phyloP scores from a whole-genome alignment of 805 yeast genomes.

The Candida sakaeoensis region DNA sequence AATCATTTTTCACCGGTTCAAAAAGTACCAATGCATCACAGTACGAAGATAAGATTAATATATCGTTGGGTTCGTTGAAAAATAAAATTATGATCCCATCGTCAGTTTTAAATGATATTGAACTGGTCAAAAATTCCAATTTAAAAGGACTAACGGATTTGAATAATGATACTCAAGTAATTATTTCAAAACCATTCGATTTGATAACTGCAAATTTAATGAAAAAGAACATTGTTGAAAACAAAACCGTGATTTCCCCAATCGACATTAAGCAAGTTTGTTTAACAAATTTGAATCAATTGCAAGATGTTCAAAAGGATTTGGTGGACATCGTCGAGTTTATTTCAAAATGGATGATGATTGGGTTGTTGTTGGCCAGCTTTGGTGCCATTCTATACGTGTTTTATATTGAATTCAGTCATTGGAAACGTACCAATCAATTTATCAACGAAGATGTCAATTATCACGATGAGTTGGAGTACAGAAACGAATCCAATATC shows the following conservation, averaged over 20 bases:
- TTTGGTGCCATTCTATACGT: constrained; percentile 40
- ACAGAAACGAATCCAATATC: constrained; percentile 10
- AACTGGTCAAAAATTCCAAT: constrained; percentile 39
- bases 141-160: constrained; percentile 68
- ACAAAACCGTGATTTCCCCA: constrained; percentile 8
- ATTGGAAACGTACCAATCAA: constrained; percentile 34
- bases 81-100: constrained; percentile 59
- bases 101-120: constrained; percentile 56
- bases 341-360: constrained; percentile 33
- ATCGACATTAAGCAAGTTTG: constrained; percentile 5
- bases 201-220: constrained; percentile 38
- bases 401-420: constrained; percentile 40
- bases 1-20: constrained; percentile 9
- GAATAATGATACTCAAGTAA: constrained; percentile 50
- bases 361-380: constrained; percentile 31
- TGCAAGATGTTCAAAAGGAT: constrained; percentile 25
- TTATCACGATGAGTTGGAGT: constrained; percentile 32
- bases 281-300: constrained; percentile 23
- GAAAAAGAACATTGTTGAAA: constrained; percentile 14
- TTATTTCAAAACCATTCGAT: constrained; percentile 61
- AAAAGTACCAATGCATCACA: constrained; percentile 9
- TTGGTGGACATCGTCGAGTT: constrained; percentile 28
- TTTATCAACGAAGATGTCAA: constrained; percentile 30
- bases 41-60: constrained; percentile 47
- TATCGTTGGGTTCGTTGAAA: constrained; percentile 53